A percentile compares a stretch with the other conserved stretches of the same genome.
Conservation (phyloP, 192 early-diverging fungal genomes). For the Spizellomyces punctatus region DNA sequence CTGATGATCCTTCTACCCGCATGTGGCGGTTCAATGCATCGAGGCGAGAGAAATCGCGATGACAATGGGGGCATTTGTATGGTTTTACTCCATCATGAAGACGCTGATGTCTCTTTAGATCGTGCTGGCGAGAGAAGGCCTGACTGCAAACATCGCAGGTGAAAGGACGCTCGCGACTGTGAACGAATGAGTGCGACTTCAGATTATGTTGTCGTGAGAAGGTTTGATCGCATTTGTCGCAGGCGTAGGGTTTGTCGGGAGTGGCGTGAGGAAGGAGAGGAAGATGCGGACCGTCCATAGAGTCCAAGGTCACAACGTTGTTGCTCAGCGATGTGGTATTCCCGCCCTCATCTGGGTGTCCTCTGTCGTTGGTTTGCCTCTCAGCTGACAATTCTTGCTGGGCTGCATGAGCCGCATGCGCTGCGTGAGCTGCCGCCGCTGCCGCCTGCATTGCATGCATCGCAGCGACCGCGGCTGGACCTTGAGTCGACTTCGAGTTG, state of each 20-base stretch:
- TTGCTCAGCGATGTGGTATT: too few relatives aligned
- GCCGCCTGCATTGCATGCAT: too few relatives aligned
- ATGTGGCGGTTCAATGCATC: constrained; percentile 37
- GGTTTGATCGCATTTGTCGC: constrained; percentile 40
- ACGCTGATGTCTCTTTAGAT: not conserved
- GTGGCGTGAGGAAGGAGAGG: constrained; percentile 4
- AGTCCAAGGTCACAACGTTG: too few relatives aligned
- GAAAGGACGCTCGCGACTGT: constrained; percentile 24
- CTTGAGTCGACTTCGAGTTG: too few relatives aligned
- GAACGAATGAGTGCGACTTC: constrained; percentile 60
- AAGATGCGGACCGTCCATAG: too few relatives aligned
- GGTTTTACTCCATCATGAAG: constrained; percentile 15
- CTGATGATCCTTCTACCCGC: not conserved
- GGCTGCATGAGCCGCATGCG: too few relatives aligned
- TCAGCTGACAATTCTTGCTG: too few relatives aligned
- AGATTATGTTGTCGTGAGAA: constrained; percentile 69
- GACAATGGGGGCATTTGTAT: constrained; percentile 22
- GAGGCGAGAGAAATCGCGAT: constrained; percentile 26
- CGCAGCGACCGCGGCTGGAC: too few relatives aligned
- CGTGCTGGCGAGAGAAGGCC: not conserved
- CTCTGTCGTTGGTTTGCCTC: too few relatives aligned
- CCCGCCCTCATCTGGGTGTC: too few relatives aligned
- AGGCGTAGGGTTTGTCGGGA: constrained; percentile 34
- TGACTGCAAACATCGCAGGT: not conserved
- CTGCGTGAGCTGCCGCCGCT: too few relatives aligned